A percentile compares a stretch with the other conserved stretches of the same genome.
phyloP scores from a whole-genome alignment of 1,139 yeast genomes.

The Kluyveromyces marxianus region DNA sequence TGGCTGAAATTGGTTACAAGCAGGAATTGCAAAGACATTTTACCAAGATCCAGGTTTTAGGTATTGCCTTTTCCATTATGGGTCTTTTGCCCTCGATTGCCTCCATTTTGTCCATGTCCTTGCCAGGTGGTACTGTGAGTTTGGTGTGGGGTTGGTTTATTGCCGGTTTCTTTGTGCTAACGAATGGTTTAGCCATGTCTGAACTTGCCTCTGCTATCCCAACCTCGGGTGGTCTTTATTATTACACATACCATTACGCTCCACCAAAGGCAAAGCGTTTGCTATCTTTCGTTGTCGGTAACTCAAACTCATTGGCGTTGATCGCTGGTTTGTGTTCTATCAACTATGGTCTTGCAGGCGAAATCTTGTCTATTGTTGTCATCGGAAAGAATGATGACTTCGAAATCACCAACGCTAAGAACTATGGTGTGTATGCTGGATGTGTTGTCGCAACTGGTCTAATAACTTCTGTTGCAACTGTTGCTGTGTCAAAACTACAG shows the following conservation, averaged over 20 bases:
- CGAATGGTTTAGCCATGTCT: conserved; percentile 57
- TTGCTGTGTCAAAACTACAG: conserved; percentile 51
- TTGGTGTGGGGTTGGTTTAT: conserved; percentile 69
- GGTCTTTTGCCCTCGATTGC: conserved; percentile 45
- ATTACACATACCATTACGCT: conserved; percentile 51
- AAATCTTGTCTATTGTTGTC: conserved; percentile 45
- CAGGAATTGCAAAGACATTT: conserved; percentile 43
- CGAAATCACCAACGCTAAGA: conserved; percentile 39
- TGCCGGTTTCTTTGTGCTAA: conserved; percentile 49
- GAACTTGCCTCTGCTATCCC: conserved; percentile 65
- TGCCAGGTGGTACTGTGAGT: conserved; percentile 49
- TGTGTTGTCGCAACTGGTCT: conserved; percentile 40
- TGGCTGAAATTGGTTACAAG: conserved; percentile 49
- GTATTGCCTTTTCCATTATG: conserved; percentile 46
- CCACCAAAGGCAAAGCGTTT: conserved; percentile 40
- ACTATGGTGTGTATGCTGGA: conserved; percentile 51
- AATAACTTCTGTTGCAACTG: conserved; percentile 44
- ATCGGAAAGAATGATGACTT: conserved; percentile 41
- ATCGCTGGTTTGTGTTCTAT: conserved; percentile 52
- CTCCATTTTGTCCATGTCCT: conserved; percentile 32
- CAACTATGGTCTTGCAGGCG: conserved; percentile 51
- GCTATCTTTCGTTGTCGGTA: conserved; percentile 50
- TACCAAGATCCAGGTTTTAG: conserved; percentile 43
- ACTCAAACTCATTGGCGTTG: conserved; percentile 50
- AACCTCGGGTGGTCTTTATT: conserved; percentile 65